Conservation (phyloP, 495 filamentous ascomycete genomes). For the Pyrenula aspistea region DNA sequence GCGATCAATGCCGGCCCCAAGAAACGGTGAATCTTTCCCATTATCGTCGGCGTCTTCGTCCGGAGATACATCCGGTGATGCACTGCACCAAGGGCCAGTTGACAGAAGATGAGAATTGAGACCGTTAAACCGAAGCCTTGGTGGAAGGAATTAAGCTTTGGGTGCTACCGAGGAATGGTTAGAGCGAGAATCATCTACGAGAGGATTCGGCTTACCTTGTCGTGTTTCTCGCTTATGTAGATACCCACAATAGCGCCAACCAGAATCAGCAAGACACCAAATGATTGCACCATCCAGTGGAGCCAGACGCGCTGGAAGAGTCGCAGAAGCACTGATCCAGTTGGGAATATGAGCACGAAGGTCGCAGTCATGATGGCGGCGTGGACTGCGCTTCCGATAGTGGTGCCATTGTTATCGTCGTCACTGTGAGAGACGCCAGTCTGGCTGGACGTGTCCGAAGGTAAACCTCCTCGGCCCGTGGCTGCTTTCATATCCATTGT, state of each 20-base stretch:
- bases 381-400: constrained; percentile 24
- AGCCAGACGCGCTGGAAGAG: constrained; percentile 27
- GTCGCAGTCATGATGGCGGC: constrained; percentile 37
- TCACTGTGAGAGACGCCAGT: constrained; percentile 10
- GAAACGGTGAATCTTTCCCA: constrained; percentile 34
- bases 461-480: constrained; percentile 21
- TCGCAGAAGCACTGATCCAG: constrained; percentile 38
- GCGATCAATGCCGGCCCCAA: constrained; percentile 38
- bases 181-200: constrained; percentile 8
- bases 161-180: constrained; percentile 20
- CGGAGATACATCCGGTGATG: constrained; percentile 36
- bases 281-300: constrained; percentile 34
- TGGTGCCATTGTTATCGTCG: constrained; percentile 15
- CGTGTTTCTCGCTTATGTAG: constrained; percentile 33
- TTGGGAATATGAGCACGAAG: constrained; percentile 40
- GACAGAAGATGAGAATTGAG: constrained; percentile 30
- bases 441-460: constrained; percentile 11
- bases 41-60: constrained; percentile 26
- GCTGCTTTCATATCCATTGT: constrained; percentile 38
- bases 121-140: constrained; percentile 47
- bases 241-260: constrained; percentile 39
- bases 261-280: constrained; percentile 29
- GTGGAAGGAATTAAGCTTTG: constrained; percentile 38
- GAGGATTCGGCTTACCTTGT: constrained; percentile 19
- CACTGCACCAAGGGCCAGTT: constrained; percentile 31